Conservation (phyloP, 306 rosid genomes). For the Rubus idaeus region DNA sequence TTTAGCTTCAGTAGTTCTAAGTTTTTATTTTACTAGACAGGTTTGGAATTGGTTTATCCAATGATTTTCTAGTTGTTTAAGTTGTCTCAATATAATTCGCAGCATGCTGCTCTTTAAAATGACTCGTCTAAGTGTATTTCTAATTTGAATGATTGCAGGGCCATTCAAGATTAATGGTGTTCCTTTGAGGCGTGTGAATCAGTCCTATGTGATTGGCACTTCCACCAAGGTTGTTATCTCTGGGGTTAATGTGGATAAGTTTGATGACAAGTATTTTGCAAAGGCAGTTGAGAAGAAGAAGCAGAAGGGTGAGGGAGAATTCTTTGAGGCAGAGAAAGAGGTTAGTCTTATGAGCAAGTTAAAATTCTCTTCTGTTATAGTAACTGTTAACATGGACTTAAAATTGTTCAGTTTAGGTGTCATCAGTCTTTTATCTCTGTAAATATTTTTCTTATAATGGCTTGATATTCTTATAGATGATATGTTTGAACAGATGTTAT, state of each 20-base stretch:
- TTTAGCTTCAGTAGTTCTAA: too few relatives aligned
- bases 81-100: too few relatives aligned
- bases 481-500: neutral
- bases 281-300: conserved; percentile 34
- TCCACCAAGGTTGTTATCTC: conserved; percentile 40
- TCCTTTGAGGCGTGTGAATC: conserved; percentile 44
- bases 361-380: neutral
- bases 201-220: conserved; percentile 39
- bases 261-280: conserved; percentile 35
- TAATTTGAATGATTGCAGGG: conserved; percentile 21
- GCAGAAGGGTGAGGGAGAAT: conserved; percentile 39
- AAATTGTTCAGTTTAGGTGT: neutral
- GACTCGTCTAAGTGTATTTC: neutral
- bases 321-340: conserved; percentile 42
- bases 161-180: conserved; percentile 43
- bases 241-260: conserved; percentile 32
- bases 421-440: neutral
- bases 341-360: conserved; percentile 5
- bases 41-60: neutral
- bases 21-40: neutral
- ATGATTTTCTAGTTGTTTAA: neutral
- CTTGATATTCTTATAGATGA: neutral
- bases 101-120: neutral
- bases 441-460: neutral
- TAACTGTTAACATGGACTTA: neutral